Conservation (phyloP, 2,329 filamentous ascomycete genomes). For the Scedosporium boydii region DNA sequence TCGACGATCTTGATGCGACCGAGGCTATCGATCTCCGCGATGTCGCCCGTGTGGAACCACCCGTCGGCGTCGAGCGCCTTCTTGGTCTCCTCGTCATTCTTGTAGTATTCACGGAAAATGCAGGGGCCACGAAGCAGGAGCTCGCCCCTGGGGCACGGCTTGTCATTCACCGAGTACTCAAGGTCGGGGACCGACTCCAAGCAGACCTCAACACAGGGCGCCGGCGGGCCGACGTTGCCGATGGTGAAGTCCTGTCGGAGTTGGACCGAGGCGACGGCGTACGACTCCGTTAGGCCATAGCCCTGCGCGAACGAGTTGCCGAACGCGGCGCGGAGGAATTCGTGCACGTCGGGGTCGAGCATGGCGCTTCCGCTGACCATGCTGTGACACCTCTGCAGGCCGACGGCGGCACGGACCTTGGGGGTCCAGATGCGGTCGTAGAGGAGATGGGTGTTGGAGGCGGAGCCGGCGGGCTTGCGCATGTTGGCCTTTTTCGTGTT, state of each 20-base stretch:
- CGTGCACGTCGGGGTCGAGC: constrained; percentile 77
- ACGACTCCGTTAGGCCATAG: constrained; percentile 90
- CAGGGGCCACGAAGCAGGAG: constrained; percentile 72
- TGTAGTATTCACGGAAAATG: constrained; percentile 81
- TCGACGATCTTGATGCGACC: constrained; percentile 92
- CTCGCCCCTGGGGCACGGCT: constrained; percentile 83
- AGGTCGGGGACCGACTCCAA: constrained; percentile 85
- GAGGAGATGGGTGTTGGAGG: constrained; percentile 68
- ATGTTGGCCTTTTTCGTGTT: constrained; percentile 71
- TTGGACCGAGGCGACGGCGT: constrained; percentile 68
- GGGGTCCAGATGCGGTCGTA: constrained; percentile 86
- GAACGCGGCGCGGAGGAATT: constrained; percentile 79
- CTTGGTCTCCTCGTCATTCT: constrained; percentile 77
- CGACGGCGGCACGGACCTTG: constrained; percentile 76
- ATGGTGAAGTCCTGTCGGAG: constrained; percentile 58
- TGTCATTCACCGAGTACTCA: constrained; percentile 82
- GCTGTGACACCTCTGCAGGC: constrained; percentile 60
- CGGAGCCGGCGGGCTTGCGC: constrained; percentile 59
- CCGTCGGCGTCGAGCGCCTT: constrained; percentile 79
- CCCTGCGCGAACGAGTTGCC: constrained; percentile 74
- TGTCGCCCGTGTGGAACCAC: constrained; percentile 96
- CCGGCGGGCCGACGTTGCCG: constrained; percentile 73
- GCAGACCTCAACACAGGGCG: constrained; percentile 62
- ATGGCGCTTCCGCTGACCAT: constrained; percentile 89
- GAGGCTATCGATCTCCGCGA: constrained; percentile 72